These are phyloP conservation scores for Clonostachys rhizophaga DNA, from an alignment of 2,329 filamentous ascomycete species.

Conservation along the genomic window DNA sequence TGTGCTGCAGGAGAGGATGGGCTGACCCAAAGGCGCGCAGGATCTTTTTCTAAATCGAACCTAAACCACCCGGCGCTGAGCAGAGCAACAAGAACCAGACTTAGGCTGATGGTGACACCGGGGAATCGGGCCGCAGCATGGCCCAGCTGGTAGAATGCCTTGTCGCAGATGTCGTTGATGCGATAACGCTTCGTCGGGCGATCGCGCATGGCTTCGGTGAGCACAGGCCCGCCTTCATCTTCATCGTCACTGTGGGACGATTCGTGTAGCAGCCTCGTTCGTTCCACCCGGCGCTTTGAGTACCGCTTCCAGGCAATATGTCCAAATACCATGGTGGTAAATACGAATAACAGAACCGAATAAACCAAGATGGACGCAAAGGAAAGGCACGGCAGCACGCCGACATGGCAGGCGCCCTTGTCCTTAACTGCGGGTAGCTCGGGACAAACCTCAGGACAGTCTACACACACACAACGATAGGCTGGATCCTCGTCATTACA, in stretches of 20 bases:
- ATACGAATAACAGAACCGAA: constrained; percentile 64
- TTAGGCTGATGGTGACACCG: constrained; percentile 72
- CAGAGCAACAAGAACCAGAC: constrained; percentile 69
- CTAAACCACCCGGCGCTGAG: constrained; percentile 84
- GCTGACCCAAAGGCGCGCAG: constrained; percentile 94
- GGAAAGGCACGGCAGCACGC: constrained; percentile 84
- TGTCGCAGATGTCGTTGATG: constrained; percentile 79
- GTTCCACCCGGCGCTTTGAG: constrained; percentile 69
- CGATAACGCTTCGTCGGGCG: constrained; percentile 74
- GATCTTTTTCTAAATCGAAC: constrained; percentile 87
- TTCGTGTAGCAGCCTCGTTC: constrained; percentile 83
- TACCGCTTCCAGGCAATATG: constrained; percentile 74
- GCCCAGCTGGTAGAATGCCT: constrained; percentile 74
- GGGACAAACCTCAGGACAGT: constrained; percentile 84
- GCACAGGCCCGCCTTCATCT: constrained; percentile 77
- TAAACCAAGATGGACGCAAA: constrained; percentile 91
- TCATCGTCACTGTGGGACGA: constrained; percentile 84
- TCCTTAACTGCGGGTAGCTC: constrained; percentile 72
- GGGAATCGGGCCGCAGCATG: constrained; percentile 80
- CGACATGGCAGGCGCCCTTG: constrained; percentile 72
- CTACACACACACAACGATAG: constrained; percentile 89
- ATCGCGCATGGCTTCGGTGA: constrained; percentile 73
- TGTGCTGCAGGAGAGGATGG: constrained; percentile 84
- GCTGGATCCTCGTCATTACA: constrained; percentile 86
- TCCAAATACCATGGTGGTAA: constrained; percentile 63